A percentile compares a stretch with the other conserved stretches of the same genome.
phyloP scores from a whole-genome alignment of 2,329 filamentous ascomycete genomes.

The Colletotrichum eremochloae region DNA sequence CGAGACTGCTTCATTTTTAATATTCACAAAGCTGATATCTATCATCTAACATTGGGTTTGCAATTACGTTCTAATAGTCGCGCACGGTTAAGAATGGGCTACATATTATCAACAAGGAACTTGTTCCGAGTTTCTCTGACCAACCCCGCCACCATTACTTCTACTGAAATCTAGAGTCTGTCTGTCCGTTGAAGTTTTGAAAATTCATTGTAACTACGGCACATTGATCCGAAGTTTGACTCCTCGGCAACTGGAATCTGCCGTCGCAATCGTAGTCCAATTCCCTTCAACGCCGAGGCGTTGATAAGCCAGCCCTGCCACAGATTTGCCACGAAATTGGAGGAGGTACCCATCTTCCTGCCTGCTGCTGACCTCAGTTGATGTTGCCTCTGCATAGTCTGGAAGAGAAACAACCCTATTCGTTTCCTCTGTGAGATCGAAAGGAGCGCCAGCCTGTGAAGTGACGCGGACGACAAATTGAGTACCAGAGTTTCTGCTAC shows the following conservation, averaged over 20 bases:
- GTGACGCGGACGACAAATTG: conserved; percentile 43
- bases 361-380: conserved; percentile 8
- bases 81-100: no score
- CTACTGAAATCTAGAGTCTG: accelerated
- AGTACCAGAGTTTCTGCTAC: neutral
- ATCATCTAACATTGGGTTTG: no score
- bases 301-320: conserved; percentile 44
- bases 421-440: conserved; percentile 46
- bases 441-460: conserved; percentile 44
- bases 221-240: neutral
- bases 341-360: conserved; percentile 39
- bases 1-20: no score
- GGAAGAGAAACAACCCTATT: conserved; percentile 47
- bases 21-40: no score
- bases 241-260: neutral
- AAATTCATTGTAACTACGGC: neutral
- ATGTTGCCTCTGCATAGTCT: conserved; percentile 34
- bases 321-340: conserved; percentile 28
- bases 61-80: no score
- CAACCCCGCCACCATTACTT: neutral
- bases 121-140: neutral
- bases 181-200: neutral
- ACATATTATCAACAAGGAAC: neutral
- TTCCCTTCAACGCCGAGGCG: conserved; percentile 36
- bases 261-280: conserved; percentile 37